phyloP scores from a whole-genome alignment of 106 monocot species.

The Allium cepa region DNA sequence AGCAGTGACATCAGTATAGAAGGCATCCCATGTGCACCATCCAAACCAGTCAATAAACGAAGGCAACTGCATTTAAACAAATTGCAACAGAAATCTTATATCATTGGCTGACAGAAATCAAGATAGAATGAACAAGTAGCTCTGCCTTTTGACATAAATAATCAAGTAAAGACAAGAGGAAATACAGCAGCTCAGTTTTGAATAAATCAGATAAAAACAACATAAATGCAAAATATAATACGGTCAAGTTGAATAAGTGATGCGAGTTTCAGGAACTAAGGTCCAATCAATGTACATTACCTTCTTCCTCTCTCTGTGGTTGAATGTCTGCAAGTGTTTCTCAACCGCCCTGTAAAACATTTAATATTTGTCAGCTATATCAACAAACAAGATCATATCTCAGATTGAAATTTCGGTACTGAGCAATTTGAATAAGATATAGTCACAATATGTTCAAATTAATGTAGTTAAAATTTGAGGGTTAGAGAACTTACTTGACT shows the following conservation, averaged over 20 bases:
- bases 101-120: background rate
- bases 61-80: slow-evolving; percentile 29
- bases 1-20: slow-evolving; percentile 83
- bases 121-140: background rate
- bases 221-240: background rate
- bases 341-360: slow-evolving; percentile 45
- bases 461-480: background rate
- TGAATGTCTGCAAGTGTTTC: slow-evolving; percentile 73
- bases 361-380: too few species aligned
- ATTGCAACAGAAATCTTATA: background rate
- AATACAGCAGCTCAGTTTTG: too few species aligned
- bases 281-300: slow-evolving; percentile 10
- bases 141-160: background rate
- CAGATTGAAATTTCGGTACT: background rate
- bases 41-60: slow-evolving; percentile 79
- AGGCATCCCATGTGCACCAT: slow-evolving; percentile 94
- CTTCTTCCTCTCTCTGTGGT: slow-evolving; percentile 72
- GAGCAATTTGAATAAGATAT: too few species aligned
- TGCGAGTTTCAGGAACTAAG: background rate
- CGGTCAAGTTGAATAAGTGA: background rate
- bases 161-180: too few species aligned
- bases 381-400: background rate
- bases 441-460: background rate
- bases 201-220: slow-evolving; percentile 2
- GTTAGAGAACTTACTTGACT: slow-evolving; percentile 40